Percentiles rank a stretch among this genome's conserved stretches.
These are phyloP conservation scores for Toxoplasma gondii DNA, from an alignment of 169 alveolate genomes.

Conservation along the genomic window DNA sequence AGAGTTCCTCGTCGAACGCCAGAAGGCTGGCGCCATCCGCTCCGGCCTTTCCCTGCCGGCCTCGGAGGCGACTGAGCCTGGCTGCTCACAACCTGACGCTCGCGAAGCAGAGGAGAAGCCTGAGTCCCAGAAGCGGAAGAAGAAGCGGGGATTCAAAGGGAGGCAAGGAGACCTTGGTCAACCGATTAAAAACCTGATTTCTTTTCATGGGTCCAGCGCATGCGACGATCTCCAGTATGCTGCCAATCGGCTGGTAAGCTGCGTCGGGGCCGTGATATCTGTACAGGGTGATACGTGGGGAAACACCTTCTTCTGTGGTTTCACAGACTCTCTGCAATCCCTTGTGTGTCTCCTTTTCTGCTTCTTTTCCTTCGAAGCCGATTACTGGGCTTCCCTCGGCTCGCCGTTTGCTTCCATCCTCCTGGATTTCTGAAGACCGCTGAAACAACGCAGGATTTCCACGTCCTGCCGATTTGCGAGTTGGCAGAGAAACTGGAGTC, in stretches of 20 bases:
- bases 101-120: background rate
- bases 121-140: background rate
- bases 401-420: no score
- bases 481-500: no score
- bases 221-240: conserved; percentile 14
- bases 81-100: background rate
- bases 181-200: background rate
- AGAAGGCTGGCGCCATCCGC: background rate
- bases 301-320: no score
- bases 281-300: no score
- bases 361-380: no score
- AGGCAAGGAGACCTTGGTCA: background rate
- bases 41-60: background rate
- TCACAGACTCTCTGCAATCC: no score
- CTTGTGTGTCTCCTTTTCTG: no score
- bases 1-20: background rate
- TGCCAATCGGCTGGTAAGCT: conserved; percentile 19
- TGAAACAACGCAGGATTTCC: no score
- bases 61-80: background rate
- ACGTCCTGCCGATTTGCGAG: no score
- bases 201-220: background rate
- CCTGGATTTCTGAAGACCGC: no score
- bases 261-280: no score
- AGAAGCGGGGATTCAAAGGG: background rate
- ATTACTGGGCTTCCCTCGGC: no score